Percentiles rank a stretch among this genome's conserved stretches.
phyloP scores from a whole-genome alignment of 2,329 filamentous ascomycete species.

The Stagonosporopsis cucurbitacearum region DNA sequence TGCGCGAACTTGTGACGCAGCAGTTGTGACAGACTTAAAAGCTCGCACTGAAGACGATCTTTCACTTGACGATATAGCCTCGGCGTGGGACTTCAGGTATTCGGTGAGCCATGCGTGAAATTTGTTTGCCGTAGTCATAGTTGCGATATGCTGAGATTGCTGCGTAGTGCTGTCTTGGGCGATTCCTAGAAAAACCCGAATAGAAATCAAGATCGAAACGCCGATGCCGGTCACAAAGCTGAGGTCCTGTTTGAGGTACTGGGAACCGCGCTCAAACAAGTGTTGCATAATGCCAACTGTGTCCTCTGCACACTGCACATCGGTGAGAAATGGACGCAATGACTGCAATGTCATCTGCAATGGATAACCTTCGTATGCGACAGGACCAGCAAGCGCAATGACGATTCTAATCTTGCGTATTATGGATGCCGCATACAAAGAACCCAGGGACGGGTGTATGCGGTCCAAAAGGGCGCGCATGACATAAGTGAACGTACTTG shows the following conservation, averaged over 20 bases:
- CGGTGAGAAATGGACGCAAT: constrained; percentile 76
- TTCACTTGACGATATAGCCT: constrained; percentile 28
- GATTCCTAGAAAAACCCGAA: constrained; percentile 76
- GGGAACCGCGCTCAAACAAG: constrained; percentile 71
- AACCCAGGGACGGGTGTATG: constrained; percentile 82
- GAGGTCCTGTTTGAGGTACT: constrained; percentile 69
- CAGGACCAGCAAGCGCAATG: constrained; percentile 75
- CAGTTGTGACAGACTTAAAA: constrained; percentile 71
- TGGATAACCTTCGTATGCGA: constrained; percentile 79
- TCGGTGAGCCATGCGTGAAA: constrained; percentile 82
- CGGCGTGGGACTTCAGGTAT: constrained; percentile 65
- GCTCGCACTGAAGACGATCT: constrained; percentile 52
- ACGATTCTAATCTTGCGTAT: constrained; percentile 85
- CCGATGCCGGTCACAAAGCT: constrained; percentile 83
- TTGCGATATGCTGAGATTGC: constrained; percentile 79
- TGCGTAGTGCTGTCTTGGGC: constrained; percentile 82
- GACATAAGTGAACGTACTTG: constrained; percentile 74
- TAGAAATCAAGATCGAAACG: constrained; percentile 77
- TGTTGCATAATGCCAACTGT: constrained; percentile 86
- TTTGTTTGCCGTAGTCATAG: constrained; percentile 73
- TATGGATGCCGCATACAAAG: constrained; percentile 84
- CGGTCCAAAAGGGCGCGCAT: constrained; percentile 80
- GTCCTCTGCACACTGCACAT: constrained; percentile 89
- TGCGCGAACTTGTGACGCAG: constrained; percentile 70
- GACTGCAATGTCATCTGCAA: constrained; percentile 89